A percentile compares a stretch with the other conserved stretches of the same genome.
Evolutionary conservation across 495 filamentous ascomycete genomes (phyloP).

Genomic region (Penicillium flavigenum): DNA sequence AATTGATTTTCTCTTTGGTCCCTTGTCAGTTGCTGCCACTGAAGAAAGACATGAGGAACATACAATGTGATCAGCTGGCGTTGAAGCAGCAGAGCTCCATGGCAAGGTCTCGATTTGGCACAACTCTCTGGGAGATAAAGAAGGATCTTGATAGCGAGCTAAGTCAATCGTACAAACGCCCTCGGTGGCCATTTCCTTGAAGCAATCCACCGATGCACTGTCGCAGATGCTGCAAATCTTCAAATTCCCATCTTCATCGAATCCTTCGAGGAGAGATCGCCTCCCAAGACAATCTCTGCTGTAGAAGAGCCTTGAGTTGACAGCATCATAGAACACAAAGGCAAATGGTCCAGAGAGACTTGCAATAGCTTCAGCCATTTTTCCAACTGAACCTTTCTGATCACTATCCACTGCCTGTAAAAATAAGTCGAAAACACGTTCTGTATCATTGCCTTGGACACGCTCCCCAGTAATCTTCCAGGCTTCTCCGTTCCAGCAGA

Average conservation of each 20-base stretch:
- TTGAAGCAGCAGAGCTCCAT: slow-evolving; percentile 28
- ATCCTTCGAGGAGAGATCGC: slow-evolving; percentile 68
- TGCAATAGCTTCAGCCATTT: slow-evolving; percentile 54
- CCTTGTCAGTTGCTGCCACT: slow-evolving; percentile 4
- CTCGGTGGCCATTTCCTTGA: slow-evolving; percentile 80
- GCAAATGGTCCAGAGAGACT: slow-evolving; percentile 82
- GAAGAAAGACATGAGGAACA: slow-evolving; percentile 17
- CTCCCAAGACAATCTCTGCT: slow-evolving; percentile 84
- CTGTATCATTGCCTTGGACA: slow-evolving; percentile 73
- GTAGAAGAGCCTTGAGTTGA: slow-evolving; percentile 63
- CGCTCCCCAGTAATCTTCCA: slow-evolving; percentile 66
- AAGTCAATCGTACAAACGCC: slow-evolving; percentile 71
- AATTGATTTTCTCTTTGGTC: slow-evolving; percentile 55
- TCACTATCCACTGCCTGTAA: slow-evolving; percentile 40
- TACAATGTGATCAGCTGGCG: slow-evolving; percentile 39
- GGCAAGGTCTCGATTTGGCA: slow-evolving; percentile 36
- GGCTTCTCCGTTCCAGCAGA: slow-evolving; percentile 99
- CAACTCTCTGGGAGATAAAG: slow-evolving; percentile 3
- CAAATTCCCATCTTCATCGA: slow-evolving; percentile 48
- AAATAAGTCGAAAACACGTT: slow-evolving; percentile 65
- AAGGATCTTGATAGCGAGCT: slow-evolving; percentile 15
- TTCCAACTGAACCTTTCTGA: slow-evolving; percentile 26
- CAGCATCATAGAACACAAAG: slow-evolving; percentile 80
- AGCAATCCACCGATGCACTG: slow-evolving; percentile 48
- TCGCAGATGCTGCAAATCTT: slow-evolving; percentile 76